Conservation (phyloP, 2,329 filamentous ascomycete species). For the Pseudopyricularia cyperi region DNA sequence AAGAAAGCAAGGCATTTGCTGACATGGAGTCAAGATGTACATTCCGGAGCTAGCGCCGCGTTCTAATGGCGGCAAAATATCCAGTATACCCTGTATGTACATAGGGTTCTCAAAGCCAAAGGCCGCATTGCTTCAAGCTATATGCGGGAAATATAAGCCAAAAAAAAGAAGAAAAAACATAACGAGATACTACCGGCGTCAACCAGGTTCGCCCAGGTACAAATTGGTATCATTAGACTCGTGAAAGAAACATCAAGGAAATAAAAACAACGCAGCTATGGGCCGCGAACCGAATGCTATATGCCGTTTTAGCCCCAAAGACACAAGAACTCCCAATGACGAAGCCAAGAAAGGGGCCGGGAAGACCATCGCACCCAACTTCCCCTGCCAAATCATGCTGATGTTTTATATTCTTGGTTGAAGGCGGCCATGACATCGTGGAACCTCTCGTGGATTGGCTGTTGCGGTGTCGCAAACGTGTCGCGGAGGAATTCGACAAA, state of each 20-base stretch:
- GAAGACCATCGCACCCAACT: too few species aligned
- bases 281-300: too few species aligned
- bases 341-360: too few species aligned
- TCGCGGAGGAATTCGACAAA: conserved; percentile 31
- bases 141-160: background rate
- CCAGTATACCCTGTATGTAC: background rate
- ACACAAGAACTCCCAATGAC: too few species aligned
- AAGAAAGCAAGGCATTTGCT: background rate
- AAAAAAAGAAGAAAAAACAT: background rate
- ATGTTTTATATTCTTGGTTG: background rate
- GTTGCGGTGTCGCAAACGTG: conserved; percentile 18
- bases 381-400: too few species aligned
- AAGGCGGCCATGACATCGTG: conserved; percentile 3
- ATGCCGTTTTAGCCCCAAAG: too few species aligned
- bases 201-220: too few species aligned
- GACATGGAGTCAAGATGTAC: background rate
- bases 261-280: too few species aligned
- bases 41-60: background rate
- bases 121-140: background rate
- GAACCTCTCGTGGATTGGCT: background rate
- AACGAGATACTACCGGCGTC: too few species aligned
- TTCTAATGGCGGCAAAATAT: background rate
- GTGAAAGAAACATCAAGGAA: too few species aligned
- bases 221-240: too few species aligned
- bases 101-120: background rate